Evolutionary conservation across 75 land plant genomes (phyloP), one percentile per base, ranked within the genome.

Genomic region (Sequoiadendron giganteum): DNA sequence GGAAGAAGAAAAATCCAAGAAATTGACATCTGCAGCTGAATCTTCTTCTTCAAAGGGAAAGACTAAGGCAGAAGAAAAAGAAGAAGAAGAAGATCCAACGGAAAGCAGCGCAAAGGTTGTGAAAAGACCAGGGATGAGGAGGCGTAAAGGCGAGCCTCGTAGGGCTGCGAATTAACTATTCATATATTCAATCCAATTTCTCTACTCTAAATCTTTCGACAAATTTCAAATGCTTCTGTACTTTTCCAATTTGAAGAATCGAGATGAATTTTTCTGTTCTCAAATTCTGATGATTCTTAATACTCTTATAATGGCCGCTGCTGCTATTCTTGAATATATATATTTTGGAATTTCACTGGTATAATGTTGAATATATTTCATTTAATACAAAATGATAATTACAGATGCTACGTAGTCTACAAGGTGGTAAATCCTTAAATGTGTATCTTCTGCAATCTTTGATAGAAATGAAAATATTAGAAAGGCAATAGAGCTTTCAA

Each of bases 91-190:
- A 21, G 11, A 21, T 81, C 47, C 43, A 10, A 7, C n/a, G 42
- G 43, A 81, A 43, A 81, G n/a, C 48, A 81, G 39, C 21, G 25
- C 48, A 21, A 81, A 81, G 83, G 11, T 43, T 42, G n/a, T 42
- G 48, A 81, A 81, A 81, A 82, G 52, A 47, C 30, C 21, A 47
- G 84, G 52, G 6, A 82, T n/a, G 49, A 82, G 84, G 45, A 45
- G 84, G 52, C 84, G 84, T 28, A 82, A 82, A 47, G 48, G 84
- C 84, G 84, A 82, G 84, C 84, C 84, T 82, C 84, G 84, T 11
- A 82, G 84, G 48, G 84, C 84, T n/a, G 84, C 84, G 11, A 52
- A 82, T 28, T 82, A 47, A 82, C 47, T 43, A 25, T 81, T 10
- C 19, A 6, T n/a, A 45, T 40, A 47, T 73, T 73, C 15, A 11